Conservation (phyloP, 2,329 filamentous ascomycete genomes). For the Colletotrichum sp. region DNA sequence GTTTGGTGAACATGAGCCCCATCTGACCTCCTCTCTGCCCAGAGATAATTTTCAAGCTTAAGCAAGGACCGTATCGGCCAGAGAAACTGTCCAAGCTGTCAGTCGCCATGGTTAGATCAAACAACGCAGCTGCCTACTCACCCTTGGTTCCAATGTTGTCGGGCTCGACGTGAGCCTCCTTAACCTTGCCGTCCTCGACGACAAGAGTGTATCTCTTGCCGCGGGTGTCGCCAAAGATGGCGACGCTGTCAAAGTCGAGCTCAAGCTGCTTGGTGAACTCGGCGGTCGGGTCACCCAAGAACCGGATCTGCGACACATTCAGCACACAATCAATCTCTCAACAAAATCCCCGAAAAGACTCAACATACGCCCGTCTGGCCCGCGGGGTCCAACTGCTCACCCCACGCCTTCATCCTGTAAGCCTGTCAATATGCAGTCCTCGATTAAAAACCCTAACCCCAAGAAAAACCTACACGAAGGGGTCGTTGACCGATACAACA, state of each 20-base stretch:
- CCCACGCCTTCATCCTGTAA: slow-evolving; percentile 90
- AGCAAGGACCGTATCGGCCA: slow-evolving; percentile 56
- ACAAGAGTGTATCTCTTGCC: slow-evolving; percentile 89
- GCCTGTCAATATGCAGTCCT: slow-evolving; percentile 8
- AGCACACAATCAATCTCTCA: not conserved
- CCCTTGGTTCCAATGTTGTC: slow-evolving; percentile 85
- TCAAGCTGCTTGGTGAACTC: slow-evolving; percentile 85
- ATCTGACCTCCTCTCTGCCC: not conserved
- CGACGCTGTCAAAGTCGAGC: slow-evolving; percentile 77
- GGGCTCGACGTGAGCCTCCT: slow-evolving; percentile 81
- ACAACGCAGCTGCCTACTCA: slow-evolving; percentile 43
- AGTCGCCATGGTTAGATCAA: not conserved
- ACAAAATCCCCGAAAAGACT: not conserved
- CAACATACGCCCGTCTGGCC: slow-evolving; percentile 75
- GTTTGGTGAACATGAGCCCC: not conserved
- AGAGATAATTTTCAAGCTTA: slow-evolving; percentile 16
- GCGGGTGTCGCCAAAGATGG: slow-evolving; percentile 82
- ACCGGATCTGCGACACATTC: slow-evolving; percentile 72
- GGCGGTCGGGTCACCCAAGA: slow-evolving; percentile 81
- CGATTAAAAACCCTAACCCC: not conserved
- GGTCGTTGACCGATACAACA: slow-evolving; percentile 91
- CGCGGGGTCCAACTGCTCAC: slow-evolving; percentile 74
- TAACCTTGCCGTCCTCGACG: slow-evolving; percentile 84
- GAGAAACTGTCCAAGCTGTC: slow-evolving; percentile 42
- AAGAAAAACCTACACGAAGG: slow-evolving; percentile 77